Evolutionary conservation across 306 rosid species (phyloP).

Genomic region (Cicer judaicum): DNA sequence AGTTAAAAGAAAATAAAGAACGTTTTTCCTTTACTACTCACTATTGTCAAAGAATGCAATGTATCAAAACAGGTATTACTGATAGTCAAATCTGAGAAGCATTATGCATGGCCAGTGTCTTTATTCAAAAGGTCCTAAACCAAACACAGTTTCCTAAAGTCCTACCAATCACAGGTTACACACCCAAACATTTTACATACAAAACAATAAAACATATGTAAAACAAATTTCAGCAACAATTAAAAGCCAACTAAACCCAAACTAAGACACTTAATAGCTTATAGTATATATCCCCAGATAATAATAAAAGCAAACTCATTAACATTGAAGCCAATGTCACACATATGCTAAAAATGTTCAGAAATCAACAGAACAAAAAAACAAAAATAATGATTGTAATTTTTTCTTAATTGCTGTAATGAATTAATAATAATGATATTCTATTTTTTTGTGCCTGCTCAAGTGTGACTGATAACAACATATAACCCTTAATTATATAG

Average conservation of each 20-base stretch:
- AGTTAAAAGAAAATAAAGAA: constrained; percentile 10
- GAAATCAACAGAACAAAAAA: constrained; percentile 24
- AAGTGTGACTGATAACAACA: constrained; percentile 8
- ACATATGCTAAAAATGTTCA: constrained; percentile 26
- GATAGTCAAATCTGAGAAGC: constrained; percentile 18
- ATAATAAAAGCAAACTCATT: constrained; percentile 21
- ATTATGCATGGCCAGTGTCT: constrained; percentile 27
- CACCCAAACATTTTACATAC: constrained; percentile 12
- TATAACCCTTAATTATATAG: constrained; percentile 2
- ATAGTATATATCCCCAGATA: background rate
- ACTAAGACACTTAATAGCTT: constrained; percentile 12
- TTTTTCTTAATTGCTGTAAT: constrained; percentile 27
- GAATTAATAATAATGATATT: constrained; percentile 8
- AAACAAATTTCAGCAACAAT: constrained; percentile 10
- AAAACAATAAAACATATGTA: background rate
- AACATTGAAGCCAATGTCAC: constrained; percentile 8
- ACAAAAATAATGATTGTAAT: background rate
- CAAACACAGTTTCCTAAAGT: constrained; percentile 11
- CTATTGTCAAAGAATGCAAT: background rate
- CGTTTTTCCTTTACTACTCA: constrained; percentile 13
- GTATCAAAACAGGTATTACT: background rate
- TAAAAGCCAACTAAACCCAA: background rate
- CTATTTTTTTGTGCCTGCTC: background rate
- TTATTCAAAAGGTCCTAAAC: constrained; percentile 30
- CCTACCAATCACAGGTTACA: background rate